These are phyloP conservation scores for Eimeria zaria DNA, from an alignment of 169 alveolate genomes.

Conservation along the genomic window DNA sequence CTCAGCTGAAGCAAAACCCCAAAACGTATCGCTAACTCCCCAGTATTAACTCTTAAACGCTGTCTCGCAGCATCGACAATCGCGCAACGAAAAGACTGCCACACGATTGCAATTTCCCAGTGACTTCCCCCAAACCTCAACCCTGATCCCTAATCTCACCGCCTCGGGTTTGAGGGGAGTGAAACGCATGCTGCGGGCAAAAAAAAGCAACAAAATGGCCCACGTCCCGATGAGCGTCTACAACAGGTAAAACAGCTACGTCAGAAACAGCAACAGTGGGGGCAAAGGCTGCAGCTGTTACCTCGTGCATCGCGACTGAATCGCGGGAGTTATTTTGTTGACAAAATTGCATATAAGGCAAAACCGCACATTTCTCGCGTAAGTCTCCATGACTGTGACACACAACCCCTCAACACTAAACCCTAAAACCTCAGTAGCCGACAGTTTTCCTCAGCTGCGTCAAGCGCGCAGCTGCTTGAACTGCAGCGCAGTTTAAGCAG, in stretches of 20 bases:
- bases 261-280: neutral
- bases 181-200: constrained; percentile 62
- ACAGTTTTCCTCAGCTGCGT: neutral
- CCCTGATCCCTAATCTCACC: constrained; percentile 8
- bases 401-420: neutral
- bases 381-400: constrained; percentile 97
- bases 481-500: neutral
- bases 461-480: too few relatives aligned
- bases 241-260: neutral
- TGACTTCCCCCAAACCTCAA: constrained; percentile 85
- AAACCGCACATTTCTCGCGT: constrained; percentile 98
- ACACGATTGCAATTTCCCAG: constrained; percentile 28
- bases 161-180: constrained; percentile 72
- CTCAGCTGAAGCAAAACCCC: constrained; percentile 54
- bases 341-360: constrained; percentile 99
- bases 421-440: neutral
- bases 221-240: too few relatives aligned
- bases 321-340: constrained; percentile 98
- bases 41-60: neutral
- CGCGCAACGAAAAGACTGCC: neutral
- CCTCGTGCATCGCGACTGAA: constrained; percentile 98
- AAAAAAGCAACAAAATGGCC: neutral
- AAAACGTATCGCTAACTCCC: constrained; percentile 53
- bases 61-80: neutral
- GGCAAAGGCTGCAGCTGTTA: neutral